These are phyloP conservation scores for Pseudogymnoascus sp. DNA, from an alignment of 2,329 filamentous ascomycete species.

Conservation along the genomic window DNA sequence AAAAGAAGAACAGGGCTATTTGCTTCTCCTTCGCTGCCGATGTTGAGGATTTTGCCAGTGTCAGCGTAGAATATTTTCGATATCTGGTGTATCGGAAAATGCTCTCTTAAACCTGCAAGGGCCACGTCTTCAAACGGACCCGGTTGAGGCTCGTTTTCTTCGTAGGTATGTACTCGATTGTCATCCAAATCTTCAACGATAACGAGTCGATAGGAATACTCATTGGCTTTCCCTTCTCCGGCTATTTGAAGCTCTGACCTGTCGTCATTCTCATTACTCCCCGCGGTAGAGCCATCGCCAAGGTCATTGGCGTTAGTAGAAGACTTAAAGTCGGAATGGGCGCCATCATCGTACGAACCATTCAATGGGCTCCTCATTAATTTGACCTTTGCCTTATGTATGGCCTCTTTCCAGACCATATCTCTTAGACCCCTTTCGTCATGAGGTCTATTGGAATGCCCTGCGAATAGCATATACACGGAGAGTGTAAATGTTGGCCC, in stretches of 20 bases:
- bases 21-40: slow-evolving; percentile 55
- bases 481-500: slow-evolving; percentile 81
- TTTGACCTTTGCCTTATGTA: slow-evolving; percentile 84
- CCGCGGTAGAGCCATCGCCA: slow-evolving; percentile 15
- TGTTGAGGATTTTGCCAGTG: slow-evolving; percentile 66
- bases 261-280: neutral
- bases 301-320: slow-evolving; percentile 22
- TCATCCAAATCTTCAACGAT: slow-evolving; percentile 66
- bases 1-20: slow-evolving; percentile 62
- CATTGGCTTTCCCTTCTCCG: slow-evolving; percentile 29
- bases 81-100: slow-evolving; percentile 62
- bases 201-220: slow-evolving; percentile 63
- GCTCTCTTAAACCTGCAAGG: slow-evolving; percentile 56
- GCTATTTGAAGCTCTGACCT: slow-evolving; percentile 12
- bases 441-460: slow-evolving; percentile 52
- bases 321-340: neutral
- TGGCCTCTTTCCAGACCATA: slow-evolving; percentile 87
- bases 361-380: slow-evolving; percentile 35
- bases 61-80: slow-evolving; percentile 74
- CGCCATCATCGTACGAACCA: neutral
- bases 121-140: slow-evolving; percentile 52
- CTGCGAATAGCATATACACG: slow-evolving; percentile 89
- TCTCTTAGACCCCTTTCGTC: slow-evolving; percentile 21
- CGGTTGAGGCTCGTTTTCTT: slow-evolving; percentile 46
- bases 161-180: slow-evolving; percentile 57